Conservation (phyloP, 2,329 filamentous ascomycete species). For the Malbranchea zuffiana region DNA sequence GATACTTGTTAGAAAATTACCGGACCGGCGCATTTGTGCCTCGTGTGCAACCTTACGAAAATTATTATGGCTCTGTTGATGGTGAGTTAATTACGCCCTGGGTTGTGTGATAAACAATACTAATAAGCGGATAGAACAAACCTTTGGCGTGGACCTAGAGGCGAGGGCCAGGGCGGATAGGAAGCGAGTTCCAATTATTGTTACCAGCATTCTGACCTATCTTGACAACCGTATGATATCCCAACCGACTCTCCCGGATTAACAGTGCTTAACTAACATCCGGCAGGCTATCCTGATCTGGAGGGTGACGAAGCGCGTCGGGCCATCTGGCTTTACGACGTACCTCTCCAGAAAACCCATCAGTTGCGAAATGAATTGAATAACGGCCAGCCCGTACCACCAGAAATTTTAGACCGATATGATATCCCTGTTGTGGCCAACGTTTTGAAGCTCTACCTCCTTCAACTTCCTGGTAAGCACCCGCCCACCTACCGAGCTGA, state of each 20-base stretch:
- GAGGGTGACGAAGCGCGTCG: constrained; percentile 90
- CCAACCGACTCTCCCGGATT: not conserved
- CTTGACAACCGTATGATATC: constrained; percentile 61
- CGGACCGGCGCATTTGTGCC: constrained; percentile 87
- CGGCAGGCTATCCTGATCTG: constrained; percentile 73
- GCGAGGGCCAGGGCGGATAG: constrained; percentile 83
- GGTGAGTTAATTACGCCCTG: constrained; percentile 29
- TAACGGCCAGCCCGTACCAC: constrained; percentile 67
- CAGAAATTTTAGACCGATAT: constrained; percentile 71
- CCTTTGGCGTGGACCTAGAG: constrained; percentile 96
- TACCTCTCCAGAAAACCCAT: constrained; percentile 74
- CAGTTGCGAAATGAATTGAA: constrained; percentile 74
- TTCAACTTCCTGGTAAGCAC: constrained; percentile 77
- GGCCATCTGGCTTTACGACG: constrained; percentile 88
- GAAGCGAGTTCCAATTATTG: constrained; percentile 84
- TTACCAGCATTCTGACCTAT: constrained; percentile 89
- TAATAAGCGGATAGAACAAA: constrained; percentile 54
- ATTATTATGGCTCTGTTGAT: constrained; percentile 97
- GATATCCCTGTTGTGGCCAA: constrained; percentile 92
- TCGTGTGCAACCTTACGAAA: constrained; percentile 87
- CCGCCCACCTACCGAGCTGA: constrained; percentile 20
- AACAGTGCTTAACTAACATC: constrained; percentile 1
- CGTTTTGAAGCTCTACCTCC: constrained; percentile 82
- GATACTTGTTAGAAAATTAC: constrained; percentile 94
- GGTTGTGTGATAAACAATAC: constrained; percentile 2